Evolutionary conservation across 768 basidiomycete species (phyloP), one percentile per base, ranked within the genome.

Genomic region (Pleurotus tuber-regium): DNA sequence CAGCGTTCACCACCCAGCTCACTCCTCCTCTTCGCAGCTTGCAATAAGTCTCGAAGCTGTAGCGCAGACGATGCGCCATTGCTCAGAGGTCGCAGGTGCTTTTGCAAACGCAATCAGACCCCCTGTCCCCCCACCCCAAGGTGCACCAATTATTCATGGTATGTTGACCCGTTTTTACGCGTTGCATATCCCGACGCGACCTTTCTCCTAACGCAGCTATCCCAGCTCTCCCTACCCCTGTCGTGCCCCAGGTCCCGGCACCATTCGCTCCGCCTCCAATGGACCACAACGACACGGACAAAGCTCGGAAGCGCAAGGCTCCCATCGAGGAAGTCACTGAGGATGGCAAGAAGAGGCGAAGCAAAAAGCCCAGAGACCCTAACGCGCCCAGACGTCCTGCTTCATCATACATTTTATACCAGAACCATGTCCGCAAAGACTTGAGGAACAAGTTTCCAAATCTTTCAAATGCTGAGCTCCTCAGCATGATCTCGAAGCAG

Each of bases 331-430:
- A 71, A 2, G 77, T 74, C 41, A 66, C 61, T 23, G 75, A 70
- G 19, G 71, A 68, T 43, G 58, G 64, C 41, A 87, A 83, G 65
- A 76, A 79, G 57, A 82, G 77, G 65, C 78, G 82, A 57, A 73
- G 73, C 58, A 72, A 72, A 52, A 92, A 86, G 69, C 86, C 87
- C 59, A 75, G 86, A 67, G 95, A 98, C 61, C 93, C 94, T 16
- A 88, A 94, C 67, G 93, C 93, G 52, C 96, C 96, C 26, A 97
- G 95, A 66, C 86, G 92, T 7, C 95, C 96, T 23, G 79, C 92
- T 11, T 90, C 90, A 5, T 92, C 93, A 16, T 98, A 96, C 71
- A 82, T 98, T 62, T 73, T 95, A 59, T 98, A 88, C 78, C 96
- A 98, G 72, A 97, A 96, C 64, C 88, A 89, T 11, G 77, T 93